Base-by-base conservation (phyloP, 768 basidiomycete species). In the Termitomyces sp. region DNA sequence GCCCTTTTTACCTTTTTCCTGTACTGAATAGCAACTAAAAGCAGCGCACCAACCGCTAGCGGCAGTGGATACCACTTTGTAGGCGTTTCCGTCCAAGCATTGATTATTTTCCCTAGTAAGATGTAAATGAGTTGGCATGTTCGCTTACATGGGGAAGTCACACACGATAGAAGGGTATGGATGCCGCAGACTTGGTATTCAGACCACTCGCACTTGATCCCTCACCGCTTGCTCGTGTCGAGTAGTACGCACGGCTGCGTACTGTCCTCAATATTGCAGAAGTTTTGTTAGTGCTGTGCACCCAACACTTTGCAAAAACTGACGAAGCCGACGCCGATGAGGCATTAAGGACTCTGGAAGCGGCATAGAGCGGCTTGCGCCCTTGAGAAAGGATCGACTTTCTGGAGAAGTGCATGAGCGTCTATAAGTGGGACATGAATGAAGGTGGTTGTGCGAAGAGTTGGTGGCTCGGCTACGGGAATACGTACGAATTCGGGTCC, bases 11-110 rank as follows among this genome's bases (percentile, higher is more conserved):
- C 59, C 67, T 82, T 81, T 68, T 84, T 85, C 54, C 88, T 79
- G 65, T 86, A 92, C 64, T 91, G 87, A 12, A 93, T 75, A 48
- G 81, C 79, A 60, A 91, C 83, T 34, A 96, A 86, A 30, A 96
- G 80, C n/a, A 94, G 77, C 2, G 92, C 93, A 37, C 94, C 94
- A 28, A 94, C 88, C 11, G 91, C 92, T 55, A 96, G 72, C 16
- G 94, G 94, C 44, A 98, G 80, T 10, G 95, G 95, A 63, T 95
- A 96, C 95, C 95, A 98, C 71, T 86, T 91, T 35, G 90, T 94
- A 0, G 93, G 92, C 0, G 95, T 94, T 65, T 86, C 76, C 5
- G 80, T 85, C 91, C 91, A 94, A 27, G 91, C 90, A 58, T 80
- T 78, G 28, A 88, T 75, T 7, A 95, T 70, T 67, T 79, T 83